Percentiles rank a stretch among this genome's conserved stretches.
Evolutionary conservation across 768 basidiomycete species (phyloP).

Genomic region (Clitopilus passeckerianus): DNA sequence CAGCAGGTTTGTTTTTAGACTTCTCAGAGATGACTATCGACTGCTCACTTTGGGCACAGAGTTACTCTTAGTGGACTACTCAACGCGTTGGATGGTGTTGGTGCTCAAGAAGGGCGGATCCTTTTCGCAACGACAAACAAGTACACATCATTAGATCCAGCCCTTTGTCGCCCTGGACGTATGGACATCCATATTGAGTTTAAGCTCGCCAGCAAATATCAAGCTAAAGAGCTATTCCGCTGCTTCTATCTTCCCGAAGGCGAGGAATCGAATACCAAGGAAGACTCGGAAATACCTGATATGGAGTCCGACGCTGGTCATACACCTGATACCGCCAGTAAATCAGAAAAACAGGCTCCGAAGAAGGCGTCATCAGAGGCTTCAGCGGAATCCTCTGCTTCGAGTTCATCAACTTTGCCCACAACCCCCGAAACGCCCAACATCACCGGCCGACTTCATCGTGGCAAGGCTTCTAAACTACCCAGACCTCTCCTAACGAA

Average conservation of each 20-base stretch:
- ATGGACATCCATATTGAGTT: slow-evolving; percentile 81
- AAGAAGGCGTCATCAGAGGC: slow-evolving; percentile 3
- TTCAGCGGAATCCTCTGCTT: background rate
- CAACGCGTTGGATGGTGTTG: slow-evolving; percentile 76
- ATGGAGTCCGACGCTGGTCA: slow-evolving; percentile 17
- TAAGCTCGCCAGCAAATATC: slow-evolving; percentile 64
- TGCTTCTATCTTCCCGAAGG: slow-evolving; percentile 57
- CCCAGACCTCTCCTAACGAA: slow-evolving; percentile 28
- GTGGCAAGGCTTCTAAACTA: slow-evolving; percentile 32
- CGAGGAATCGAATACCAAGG: slow-evolving; percentile 8
- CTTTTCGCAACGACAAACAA: slow-evolving; percentile 79
- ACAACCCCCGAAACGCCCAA: slow-evolving; percentile 2
- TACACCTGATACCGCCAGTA: slow-evolving; percentile 13
- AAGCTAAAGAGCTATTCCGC: slow-evolving; percentile 60
- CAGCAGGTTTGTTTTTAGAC: slow-evolving; percentile 6
- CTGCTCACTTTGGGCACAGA: slow-evolving; percentile 15
- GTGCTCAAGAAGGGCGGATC: slow-evolving; percentile 78
- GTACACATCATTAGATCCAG: slow-evolving; percentile 64
- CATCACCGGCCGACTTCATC: slow-evolving; percentile 19
- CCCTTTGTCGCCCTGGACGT: slow-evolving; percentile 71
- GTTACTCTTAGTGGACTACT: slow-evolving; percentile 70
- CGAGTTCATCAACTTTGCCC: background rate
- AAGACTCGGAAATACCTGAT: slow-evolving; percentile 13
- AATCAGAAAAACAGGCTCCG: slow-evolving; percentile 4
- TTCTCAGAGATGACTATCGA: background rate